These are phyloP conservation scores for Neofusicoccum ribis DNA, from an alignment of 2,329 filamentous ascomycete genomes.

Conservation along the genomic window DNA sequence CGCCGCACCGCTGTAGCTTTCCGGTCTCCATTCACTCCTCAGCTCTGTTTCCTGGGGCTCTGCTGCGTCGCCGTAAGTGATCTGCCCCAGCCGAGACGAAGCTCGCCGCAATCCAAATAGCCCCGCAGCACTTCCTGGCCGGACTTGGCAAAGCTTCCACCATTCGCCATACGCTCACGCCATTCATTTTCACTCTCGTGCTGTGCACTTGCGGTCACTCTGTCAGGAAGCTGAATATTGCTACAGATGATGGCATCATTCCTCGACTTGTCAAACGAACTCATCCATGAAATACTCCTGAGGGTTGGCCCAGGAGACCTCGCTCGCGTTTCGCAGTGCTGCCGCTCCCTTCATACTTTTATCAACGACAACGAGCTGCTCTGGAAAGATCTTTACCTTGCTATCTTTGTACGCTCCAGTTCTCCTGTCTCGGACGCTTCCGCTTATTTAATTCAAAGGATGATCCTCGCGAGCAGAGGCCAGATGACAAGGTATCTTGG, in stretches of 20 bases:
- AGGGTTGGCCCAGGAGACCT: slow-evolving; percentile 4
- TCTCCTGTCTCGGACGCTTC: neutral
- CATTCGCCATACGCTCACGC: no score
- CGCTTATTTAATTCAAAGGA: slow-evolving; percentile 16
- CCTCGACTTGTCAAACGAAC: slow-evolving; percentile 18
- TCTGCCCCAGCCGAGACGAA: no score
- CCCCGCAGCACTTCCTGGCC: no score
- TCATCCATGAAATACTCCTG: slow-evolving; percentile 16
- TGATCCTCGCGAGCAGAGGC: slow-evolving; percentile 22
- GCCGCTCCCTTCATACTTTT: slow-evolving; percentile 12
- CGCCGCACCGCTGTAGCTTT: neutral
- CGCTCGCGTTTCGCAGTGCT: slow-evolving; percentile 9
- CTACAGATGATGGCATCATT: slow-evolving; percentile 2
- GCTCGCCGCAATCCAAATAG: no score
- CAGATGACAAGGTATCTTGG: slow-evolving; percentile 29
- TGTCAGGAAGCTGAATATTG: neutral
- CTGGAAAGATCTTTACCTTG: slow-evolving; percentile 19
- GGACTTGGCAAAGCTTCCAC: no score
- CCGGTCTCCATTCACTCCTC: neutral
- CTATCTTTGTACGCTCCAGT: neutral
- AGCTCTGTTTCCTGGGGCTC: neutral
- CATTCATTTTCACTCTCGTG: no score
- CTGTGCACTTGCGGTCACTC: no score
- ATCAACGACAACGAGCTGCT: slow-evolving; percentile 17
- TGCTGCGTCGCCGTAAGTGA: neutral